Percentiles rank a stretch among this genome's conserved stretches.
Evolutionary conservation across 2,329 filamentous ascomycete species (phyloP).

Genomic region (Cordyceps tenuipes): DNA sequence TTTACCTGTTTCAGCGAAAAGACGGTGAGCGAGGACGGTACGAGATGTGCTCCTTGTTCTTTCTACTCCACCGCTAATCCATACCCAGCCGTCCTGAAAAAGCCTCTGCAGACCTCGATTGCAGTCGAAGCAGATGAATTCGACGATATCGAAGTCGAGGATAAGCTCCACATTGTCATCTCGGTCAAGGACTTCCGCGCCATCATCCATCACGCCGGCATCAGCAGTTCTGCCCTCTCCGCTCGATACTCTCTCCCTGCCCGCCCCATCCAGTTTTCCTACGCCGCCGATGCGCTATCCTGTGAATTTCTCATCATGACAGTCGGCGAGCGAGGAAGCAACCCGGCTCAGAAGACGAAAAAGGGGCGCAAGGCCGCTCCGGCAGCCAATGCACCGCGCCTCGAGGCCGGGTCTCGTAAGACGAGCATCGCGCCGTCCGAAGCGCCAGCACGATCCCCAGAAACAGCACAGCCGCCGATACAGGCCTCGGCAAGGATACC

Average conservation of each 20-base stretch:
- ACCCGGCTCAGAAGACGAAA: constrained; percentile 39
- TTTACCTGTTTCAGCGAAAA: constrained; percentile 80
- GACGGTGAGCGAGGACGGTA: constrained; percentile 52
- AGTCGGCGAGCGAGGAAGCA: constrained; percentile 55
- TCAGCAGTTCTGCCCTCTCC: constrained; percentile 55
- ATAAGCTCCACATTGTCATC: constrained; percentile 70
- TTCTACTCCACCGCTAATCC: constrained; percentile 10
- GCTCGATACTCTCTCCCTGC: constrained; percentile 64
- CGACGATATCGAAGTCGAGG: constrained; percentile 63
- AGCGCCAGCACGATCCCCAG: constrained; percentile 14
- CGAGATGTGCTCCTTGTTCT: constrained; percentile 10
- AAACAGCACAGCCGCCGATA: constrained; percentile 9
- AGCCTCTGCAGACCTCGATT: constrained; percentile 73
- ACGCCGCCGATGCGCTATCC: constrained; percentile 57
- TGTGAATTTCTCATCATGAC: constrained; percentile 81
- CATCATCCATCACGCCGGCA: constrained; percentile 67
- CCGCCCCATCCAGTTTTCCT: constrained; percentile 64
- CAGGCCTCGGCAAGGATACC: constrained; percentile 20
- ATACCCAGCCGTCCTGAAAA: constrained; percentile 60
- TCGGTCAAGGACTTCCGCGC: constrained; percentile 78
- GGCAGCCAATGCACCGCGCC: constrained; percentile 28
- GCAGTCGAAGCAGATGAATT: constrained; percentile 70
- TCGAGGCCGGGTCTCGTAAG: constrained; percentile 41
- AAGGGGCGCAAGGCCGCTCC: constrained; percentile 34
- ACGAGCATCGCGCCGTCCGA: constrained; percentile 32